Conservation (phyloP, 192 early-diverging fungal genomes). For the Coemansia sp. region DNA sequence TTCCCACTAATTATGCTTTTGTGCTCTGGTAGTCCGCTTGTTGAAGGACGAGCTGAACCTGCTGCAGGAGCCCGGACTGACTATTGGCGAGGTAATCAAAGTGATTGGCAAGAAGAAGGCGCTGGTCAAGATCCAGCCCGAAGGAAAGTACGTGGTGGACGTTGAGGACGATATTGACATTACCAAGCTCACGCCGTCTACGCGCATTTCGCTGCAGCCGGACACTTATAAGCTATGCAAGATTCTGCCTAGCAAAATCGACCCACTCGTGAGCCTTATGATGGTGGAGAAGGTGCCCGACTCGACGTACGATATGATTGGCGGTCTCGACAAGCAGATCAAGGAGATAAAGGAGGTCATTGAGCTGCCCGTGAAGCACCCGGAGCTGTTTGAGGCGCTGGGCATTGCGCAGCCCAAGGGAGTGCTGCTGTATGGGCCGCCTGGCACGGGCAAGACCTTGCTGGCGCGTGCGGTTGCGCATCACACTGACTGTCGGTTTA, state of each 20-base stretch:
- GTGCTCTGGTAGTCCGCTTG: conserved; percentile 69
- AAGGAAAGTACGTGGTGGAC: conserved; percentile 98
- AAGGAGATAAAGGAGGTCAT: conserved; percentile 99
- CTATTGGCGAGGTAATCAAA: conserved; percentile 97
- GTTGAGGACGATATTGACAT: conserved; percentile 91
- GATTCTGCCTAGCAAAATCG: conserved; percentile 95
- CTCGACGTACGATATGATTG: conserved; percentile 99
- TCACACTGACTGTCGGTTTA: conserved; percentile 89
- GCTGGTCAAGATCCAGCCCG: conserved; percentile 87
- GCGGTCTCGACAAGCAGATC: conserved; percentile 98
- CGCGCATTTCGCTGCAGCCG: conserved; percentile 87
- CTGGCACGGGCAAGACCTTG: conserved; percentile 86
- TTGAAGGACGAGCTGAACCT: conserved; percentile 95
- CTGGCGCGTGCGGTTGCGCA: conserved; percentile 89
- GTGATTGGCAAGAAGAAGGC: conserved; percentile 98
- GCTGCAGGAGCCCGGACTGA: conserved; percentile 93
- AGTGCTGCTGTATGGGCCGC: conserved; percentile 88
- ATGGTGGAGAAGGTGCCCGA: conserved; percentile 99
- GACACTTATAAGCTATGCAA: conserved; percentile 94
- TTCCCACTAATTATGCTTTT: background rate
- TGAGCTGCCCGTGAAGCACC: conserved; percentile 99
- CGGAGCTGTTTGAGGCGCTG: conserved; percentile 95
- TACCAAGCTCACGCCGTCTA: conserved; percentile 83
- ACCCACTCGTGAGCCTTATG: conserved; percentile 99
- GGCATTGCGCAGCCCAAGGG: conserved; percentile 99